These are phyloP conservation scores for Colletotrichum salicis DNA, from an alignment of 2,329 filamentous ascomycete genomes.

Conservation along the genomic window DNA sequence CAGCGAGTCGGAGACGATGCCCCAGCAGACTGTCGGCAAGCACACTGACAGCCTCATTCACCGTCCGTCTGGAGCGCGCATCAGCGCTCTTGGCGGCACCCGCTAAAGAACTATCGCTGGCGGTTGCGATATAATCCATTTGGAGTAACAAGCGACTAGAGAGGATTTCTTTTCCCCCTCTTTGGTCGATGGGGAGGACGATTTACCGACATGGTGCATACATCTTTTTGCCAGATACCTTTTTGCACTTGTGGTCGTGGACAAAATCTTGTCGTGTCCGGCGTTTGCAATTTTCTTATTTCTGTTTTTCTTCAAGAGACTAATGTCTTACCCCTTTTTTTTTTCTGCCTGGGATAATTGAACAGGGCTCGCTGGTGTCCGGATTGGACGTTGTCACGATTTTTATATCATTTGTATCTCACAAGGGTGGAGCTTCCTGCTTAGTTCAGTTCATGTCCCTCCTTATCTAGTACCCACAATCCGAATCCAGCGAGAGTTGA, in stretches of 20 bases:
- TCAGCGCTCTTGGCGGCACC: slow-evolving; percentile 69
- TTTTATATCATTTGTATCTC: slow-evolving; percentile 25
- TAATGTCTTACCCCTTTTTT: neutral
- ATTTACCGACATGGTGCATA: slow-evolving; percentile 33
- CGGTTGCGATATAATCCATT: neutral
- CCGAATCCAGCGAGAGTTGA: slow-evolving; percentile 4
- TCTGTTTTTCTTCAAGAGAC: neutral
- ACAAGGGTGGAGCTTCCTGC: slow-evolving; percentile 16
- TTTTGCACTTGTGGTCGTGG: slow-evolving; percentile 28
- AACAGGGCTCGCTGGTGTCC: slow-evolving; percentile 16
- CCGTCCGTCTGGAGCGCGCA: slow-evolving; percentile 70
- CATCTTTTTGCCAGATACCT: slow-evolving; percentile 33
- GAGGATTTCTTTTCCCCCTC: neutral
- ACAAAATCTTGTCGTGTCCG: slow-evolving; percentile 11
- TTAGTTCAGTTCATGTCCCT: slow-evolving; percentile 20
- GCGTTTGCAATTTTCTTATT: slow-evolving; percentile 21
- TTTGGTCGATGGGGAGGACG: slow-evolving; percentile 29
- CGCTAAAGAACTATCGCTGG: slow-evolving; percentile 48
- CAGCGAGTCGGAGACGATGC: slow-evolving; percentile 62
- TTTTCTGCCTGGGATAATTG: slow-evolving; percentile 2
- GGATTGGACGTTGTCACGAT: slow-evolving; percentile 15
- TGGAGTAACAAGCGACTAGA: neutral
- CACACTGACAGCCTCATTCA: slow-evolving; percentile 68
- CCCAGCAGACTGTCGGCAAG: slow-evolving; percentile 65
- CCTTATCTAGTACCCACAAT: slow-evolving; percentile 9